phyloP scores from a whole-genome alignment of 169 alveolate species.

The Plasmodium relictum region DNA sequence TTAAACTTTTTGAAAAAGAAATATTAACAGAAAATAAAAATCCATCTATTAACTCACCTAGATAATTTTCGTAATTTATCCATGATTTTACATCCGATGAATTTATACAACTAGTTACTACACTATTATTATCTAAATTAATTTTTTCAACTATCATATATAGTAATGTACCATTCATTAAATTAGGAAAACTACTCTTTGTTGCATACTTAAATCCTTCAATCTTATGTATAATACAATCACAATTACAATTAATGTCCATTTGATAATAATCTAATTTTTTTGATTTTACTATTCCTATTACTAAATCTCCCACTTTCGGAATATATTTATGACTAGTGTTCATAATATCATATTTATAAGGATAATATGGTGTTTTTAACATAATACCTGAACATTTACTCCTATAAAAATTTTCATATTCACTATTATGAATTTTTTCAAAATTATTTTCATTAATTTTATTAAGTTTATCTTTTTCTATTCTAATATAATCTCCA shows the following conservation, averaged over 20 bases:
- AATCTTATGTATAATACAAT: conserved; percentile 79
- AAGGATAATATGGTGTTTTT: conserved; percentile 71
- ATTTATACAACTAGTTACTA: conserved; percentile 79
- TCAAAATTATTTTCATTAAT: conserved; percentile 50
- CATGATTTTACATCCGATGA: conserved; percentile 82
- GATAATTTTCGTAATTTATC: conserved; percentile 84
- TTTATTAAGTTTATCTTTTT: conserved; percentile 25
- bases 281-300: conserved; percentile 82
- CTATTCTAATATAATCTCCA: conserved; percentile 38
- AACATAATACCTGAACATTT: conserved; percentile 68
- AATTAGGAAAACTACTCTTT: conserved; percentile 82
- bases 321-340: conserved; percentile 81
- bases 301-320: conserved; percentile 84
- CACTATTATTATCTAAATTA: conserved; percentile 70
- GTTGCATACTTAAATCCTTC: conserved; percentile 86
- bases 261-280: conserved; percentile 82
- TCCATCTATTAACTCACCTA: conserved; percentile 84
- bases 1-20: conserved; percentile 55
- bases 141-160: conserved; percentile 80
- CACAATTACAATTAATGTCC: conserved; percentile 81
- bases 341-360: conserved; percentile 61
- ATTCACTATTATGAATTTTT: conserved; percentile 31
- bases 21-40: conserved; percentile 78
- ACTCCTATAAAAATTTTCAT: conserved; percentile 45
- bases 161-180: conserved; percentile 76